Evolutionary conservation across 805 yeast genomes (phyloP), one percentile per base, ranked within the genome.

Genomic region (Nakazawaea populi): DNA sequence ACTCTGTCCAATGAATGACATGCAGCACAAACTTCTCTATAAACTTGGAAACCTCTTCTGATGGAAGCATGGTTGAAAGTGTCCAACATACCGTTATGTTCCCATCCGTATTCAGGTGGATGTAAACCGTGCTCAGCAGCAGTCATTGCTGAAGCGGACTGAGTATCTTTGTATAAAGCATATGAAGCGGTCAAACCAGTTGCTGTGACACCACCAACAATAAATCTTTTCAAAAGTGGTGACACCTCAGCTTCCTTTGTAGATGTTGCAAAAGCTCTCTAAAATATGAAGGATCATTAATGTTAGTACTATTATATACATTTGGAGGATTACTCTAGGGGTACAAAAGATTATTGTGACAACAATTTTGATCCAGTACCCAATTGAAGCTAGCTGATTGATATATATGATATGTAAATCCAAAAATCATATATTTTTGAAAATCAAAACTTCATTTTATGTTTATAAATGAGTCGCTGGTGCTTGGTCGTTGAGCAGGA

Each of bases 91-190:
- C 97, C 97, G 64, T 80, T 83, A 74, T 92, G 98, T 42, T 96
- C 79, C 98, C 98, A 94, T 52, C 82, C 86, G 70, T 78, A 91
- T 53, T 83, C 83, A 56, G 98, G 96, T 37, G 99, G 85, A 71
- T 94, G 99, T 67, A 94, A 80, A 60, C 99, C 99, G 74, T 94
- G 98, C 76, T 94, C 99, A 60, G 98, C 97, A 59, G 94, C 95
- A 51, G 99, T 91, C 96, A 92, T 87, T 65, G 98, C 98, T 64
- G 80, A 83, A 53, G 97, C 97, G 56, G 89, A 83, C 70, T 83
- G 80, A 32, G 90, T 77, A 69, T 89, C 96, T 64, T 87, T 82
- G 74, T 89, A 89, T 65, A 87, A 75, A 63, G 86, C 74, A 69
- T 85, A 87, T 53, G 94, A 86, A 44, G 95, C 89, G 52, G 89